Evolutionary conservation across 768 basidiomycete species (phyloP).

Genomic region (Termitomyces sp.): DNA sequence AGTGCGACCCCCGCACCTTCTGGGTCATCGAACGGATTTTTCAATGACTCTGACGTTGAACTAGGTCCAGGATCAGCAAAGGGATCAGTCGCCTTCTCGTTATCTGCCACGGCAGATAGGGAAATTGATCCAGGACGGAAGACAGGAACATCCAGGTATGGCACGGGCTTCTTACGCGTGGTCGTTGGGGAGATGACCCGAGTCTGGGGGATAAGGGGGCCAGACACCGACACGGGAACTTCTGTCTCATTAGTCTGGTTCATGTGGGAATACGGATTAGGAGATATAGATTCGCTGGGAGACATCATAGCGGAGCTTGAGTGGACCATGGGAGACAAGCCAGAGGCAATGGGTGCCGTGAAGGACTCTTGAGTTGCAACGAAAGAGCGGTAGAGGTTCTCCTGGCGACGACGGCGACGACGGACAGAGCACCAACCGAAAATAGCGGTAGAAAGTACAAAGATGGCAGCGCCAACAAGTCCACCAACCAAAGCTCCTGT

Average conservation of each 20-base stretch:
- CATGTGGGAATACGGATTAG: constrained; percentile 1
- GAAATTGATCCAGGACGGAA: neutral
- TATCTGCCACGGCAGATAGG: neutral
- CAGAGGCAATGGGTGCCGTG: neutral
- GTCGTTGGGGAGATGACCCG: neutral
- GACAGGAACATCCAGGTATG: constrained; percentile 8
- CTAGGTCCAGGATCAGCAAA: constrained; percentile 11
- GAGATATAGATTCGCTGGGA: neutral
- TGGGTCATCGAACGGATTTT: constrained; percentile 16
- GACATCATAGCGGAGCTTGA: neutral
- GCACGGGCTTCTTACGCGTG: constrained; percentile 13
- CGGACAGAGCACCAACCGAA: constrained; percentile 9
- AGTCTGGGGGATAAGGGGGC: neutral
- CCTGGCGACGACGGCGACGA: constrained; percentile 13
- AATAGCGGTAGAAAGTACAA: constrained; percentile 11
- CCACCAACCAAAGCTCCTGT: constrained; percentile 12
- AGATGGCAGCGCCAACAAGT: constrained; percentile 10
- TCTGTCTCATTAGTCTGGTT: neutral
- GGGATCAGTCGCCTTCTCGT: constrained; percentile 4
- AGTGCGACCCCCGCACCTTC: neutral
- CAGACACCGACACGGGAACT: neutral
- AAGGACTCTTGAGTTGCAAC: constrained; percentile 6
- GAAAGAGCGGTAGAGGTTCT: constrained; percentile 5
- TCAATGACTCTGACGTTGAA: neutral
- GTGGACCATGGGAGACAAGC: neutral